Base-by-base conservation (phyloP, 2,329 filamentous ascomycete genomes). In the Exutisphaerella laricina region DNA sequence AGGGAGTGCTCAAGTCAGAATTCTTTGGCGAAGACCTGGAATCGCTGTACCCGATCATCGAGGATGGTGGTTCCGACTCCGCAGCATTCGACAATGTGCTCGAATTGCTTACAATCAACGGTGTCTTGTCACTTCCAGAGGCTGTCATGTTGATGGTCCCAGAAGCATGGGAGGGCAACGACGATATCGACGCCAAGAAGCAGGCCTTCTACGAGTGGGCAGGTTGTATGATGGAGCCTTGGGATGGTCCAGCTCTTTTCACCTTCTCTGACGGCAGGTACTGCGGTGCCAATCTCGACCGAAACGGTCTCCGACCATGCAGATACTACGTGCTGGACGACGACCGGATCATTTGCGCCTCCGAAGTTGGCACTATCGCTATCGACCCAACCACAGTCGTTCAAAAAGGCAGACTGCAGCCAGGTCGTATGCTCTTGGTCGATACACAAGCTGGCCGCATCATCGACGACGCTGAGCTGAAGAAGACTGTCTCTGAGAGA, bases 91-190 rank as follows among this genome's bases (percentile, higher is more conserved):
- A 97, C 70, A 97, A 97, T 61, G 90, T 97, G 16, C 75, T 97
- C 12, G 90, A 97, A 69, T 73, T 97, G 29, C 74, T 97, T 53
- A 88, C 85, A 59, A 94, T 97, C 69, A 97, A 97, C 65, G 89
- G 90, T 50, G 90, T 97, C 29, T 77, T 97, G 39, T 97, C 90
- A 35, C 76, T 97, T 3, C 90, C 90, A 12, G 90, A 97, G 68
- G 90, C 90, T 38, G 86, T 97, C 57, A 97, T 97, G 90, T 78
- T 97, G 58, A 95, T 97, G 89, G 87, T 97, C 37, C 90, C 90
- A 16, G 90, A 97, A 70, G 90, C 90, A 48, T 97, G 90, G 90
- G 88, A 97, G 69, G 90, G 89, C 49, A 96, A 96, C 67, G 73
- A 81, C 26, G 74, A 81, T 47, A 94, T 97, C 84, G 89, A 96